Conservation (phyloP, 2,329 filamentous ascomycete genomes). For the Colletotrichum sansevieriae region DNA sequence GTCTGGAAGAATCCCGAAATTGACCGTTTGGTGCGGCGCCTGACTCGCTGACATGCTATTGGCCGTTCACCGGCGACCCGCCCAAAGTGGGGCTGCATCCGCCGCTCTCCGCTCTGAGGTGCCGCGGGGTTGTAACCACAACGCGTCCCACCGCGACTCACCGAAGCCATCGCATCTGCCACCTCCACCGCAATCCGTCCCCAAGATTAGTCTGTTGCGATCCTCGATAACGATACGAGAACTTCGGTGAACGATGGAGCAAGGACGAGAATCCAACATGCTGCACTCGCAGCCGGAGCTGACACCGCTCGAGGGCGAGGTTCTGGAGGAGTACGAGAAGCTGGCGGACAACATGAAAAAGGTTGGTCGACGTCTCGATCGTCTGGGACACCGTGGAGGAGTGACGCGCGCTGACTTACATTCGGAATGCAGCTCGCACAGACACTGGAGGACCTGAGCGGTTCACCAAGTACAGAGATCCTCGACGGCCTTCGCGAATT, state of each 20-base stretch:
- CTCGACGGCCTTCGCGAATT: slow-evolving; percentile 88
- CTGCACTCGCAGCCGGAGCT: slow-evolving; percentile 67
- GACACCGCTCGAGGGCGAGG: slow-evolving; percentile 88
- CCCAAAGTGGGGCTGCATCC: slow-evolving; percentile 3
- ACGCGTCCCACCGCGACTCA: slow-evolving; percentile 39
- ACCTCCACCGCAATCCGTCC: background rate
- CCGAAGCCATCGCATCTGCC: slow-evolving; percentile 13
- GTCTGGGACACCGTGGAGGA: background rate
- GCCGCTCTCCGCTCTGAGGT: background rate
- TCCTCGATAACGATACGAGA: background rate
- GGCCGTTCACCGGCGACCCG: slow-evolving; percentile 15
- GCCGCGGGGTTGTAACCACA: slow-evolving; percentile 25
- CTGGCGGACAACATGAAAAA: slow-evolving; percentile 92
- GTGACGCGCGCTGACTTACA: background rate
- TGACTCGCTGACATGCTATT: slow-evolving; percentile 22
- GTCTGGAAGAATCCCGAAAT: background rate
- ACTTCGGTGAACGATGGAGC: slow-evolving; percentile 30
- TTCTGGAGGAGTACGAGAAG: slow-evolving; percentile 92
- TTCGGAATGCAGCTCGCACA: slow-evolving; percentile 64
- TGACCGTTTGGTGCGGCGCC: slow-evolving; percentile 9
- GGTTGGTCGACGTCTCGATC: slow-evolving; percentile 61
- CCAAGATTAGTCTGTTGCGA: background rate
- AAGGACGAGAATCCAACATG: slow-evolving; percentile 43
- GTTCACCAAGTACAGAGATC: slow-evolving; percentile 82
- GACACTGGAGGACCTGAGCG: slow-evolving; percentile 73